Conservation (phyloP, 163 green algal genomes). For the Scenedesmus sp. region DNA sequence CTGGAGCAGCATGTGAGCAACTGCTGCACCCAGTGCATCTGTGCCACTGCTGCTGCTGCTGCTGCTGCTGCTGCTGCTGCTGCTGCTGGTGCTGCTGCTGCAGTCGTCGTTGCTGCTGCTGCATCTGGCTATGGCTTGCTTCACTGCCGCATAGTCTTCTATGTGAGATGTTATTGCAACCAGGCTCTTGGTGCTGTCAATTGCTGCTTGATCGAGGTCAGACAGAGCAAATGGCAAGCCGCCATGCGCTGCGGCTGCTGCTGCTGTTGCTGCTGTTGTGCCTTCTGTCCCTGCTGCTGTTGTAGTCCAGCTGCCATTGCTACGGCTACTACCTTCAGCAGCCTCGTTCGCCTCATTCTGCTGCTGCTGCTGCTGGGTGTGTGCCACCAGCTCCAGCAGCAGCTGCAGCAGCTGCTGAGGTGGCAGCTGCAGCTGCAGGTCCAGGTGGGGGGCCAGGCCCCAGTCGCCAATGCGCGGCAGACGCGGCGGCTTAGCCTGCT, state of each 20-base stretch:
- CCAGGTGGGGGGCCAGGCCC: not conserved
- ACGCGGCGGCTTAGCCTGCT: not conserved
- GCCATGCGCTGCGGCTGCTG: not conserved
- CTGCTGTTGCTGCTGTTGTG: not conserved
- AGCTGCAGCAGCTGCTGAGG: constrained; percentile 15
- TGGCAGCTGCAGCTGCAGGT: constrained; percentile 26
- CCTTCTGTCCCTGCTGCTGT: not conserved
- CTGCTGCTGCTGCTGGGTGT: not conserved
- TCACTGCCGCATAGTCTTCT: not conserved
- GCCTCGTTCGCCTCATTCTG: not conserved
- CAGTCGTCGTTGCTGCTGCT: not conserved
- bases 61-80: not conserved
- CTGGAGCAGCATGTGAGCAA: not conserved
- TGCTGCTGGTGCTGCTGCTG: not conserved
- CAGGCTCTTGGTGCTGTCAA: not conserved
- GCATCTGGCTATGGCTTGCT: not conserved
- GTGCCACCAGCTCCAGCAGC: not conserved
- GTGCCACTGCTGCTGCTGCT: not conserved
- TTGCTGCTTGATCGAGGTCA: not conserved
- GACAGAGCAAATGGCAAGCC: not conserved
- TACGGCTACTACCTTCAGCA: not conserved
- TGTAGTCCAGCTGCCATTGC: not conserved
- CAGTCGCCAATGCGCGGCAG: not conserved
- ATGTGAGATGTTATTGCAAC: not conserved
- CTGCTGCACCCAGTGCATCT: not conserved